phyloP scores from a whole-genome alignment of 2,329 filamentous ascomycete species.

The Beauveria medogensis region DNA sequence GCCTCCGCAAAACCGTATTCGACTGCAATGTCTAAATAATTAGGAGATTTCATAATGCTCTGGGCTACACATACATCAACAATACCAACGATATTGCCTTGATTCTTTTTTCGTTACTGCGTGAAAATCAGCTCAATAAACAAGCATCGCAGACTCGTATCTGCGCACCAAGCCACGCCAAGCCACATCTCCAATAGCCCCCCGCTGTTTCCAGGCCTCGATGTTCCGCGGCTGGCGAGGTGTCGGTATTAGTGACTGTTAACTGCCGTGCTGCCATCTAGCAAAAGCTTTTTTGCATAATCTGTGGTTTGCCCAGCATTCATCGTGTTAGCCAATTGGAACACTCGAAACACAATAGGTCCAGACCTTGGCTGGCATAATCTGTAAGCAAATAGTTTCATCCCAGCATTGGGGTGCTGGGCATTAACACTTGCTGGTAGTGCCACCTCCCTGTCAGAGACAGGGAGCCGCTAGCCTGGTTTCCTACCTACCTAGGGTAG shows the following conservation, averaged over 20 bases:
- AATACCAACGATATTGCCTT: no score
- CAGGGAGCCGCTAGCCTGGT: not conserved
- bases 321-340: not conserved
- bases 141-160: no score
- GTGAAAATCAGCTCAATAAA: no score
- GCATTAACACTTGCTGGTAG: not conserved
- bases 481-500: no score
- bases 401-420: not conserved
- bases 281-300: not conserved
- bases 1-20: not conserved
- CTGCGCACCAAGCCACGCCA: not conserved
- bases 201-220: not conserved
- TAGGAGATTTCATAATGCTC: no score
- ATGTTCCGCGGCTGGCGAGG: not conserved
- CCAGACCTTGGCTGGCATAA: not conserved
- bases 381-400: not conserved
- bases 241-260: no score
- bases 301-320: no score
- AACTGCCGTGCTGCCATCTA: no score
- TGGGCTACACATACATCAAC: no score
- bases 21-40: no score
- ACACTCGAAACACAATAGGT: not conserved
- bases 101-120: no score
- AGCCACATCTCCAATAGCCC: not conserved
- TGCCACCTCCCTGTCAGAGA: not conserved